Evolutionary conservation across 2,329 filamentous ascomycete genomes (phyloP).

Genomic region (Penicillium sp.): DNA sequence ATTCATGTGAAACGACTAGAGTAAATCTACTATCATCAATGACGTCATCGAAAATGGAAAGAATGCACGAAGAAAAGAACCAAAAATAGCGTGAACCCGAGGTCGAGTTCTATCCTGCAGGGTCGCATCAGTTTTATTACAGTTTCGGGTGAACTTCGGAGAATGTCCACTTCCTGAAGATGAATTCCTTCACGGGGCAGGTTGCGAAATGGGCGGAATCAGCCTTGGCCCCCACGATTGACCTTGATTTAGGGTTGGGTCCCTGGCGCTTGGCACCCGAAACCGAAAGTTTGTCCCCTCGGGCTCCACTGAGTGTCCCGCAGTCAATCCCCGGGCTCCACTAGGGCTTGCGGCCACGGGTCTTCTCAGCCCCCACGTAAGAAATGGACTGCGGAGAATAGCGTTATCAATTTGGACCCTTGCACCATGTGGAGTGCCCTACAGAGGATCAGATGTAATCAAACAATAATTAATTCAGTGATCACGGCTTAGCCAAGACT

Average conservation of each 20-base stretch:
- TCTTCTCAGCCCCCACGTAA: not conserved
- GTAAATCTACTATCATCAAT: not conserved
- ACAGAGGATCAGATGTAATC: not conserved
- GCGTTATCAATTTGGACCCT: not conserved
- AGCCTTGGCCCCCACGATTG: not conserved
- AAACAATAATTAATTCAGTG: too few relatives aligned
- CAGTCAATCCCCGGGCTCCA: not conserved
- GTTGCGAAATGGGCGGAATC: not conserved
- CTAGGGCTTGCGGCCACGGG: not conserved
- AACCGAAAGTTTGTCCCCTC: not conserved
- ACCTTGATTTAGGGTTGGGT: not conserved
- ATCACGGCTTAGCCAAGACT: too few relatives aligned
- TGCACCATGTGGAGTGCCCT: not conserved
- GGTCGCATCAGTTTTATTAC: not conserved
- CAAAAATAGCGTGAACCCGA: not conserved
- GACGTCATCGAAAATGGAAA: not conserved
- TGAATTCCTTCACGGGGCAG: not conserved
- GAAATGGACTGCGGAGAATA: not conserved
- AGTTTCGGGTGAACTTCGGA: not conserved
- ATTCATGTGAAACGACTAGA: not conserved
- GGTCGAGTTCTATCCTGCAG: not conserved
- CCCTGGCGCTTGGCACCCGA: not conserved
- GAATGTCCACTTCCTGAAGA: not conserved
- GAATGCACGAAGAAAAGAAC: not conserved
- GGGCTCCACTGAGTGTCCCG: not conserved